phyloP scores from a whole-genome alignment of 2,329 filamentous ascomycete genomes.

The Pyrenochaeta sp. region DNA sequence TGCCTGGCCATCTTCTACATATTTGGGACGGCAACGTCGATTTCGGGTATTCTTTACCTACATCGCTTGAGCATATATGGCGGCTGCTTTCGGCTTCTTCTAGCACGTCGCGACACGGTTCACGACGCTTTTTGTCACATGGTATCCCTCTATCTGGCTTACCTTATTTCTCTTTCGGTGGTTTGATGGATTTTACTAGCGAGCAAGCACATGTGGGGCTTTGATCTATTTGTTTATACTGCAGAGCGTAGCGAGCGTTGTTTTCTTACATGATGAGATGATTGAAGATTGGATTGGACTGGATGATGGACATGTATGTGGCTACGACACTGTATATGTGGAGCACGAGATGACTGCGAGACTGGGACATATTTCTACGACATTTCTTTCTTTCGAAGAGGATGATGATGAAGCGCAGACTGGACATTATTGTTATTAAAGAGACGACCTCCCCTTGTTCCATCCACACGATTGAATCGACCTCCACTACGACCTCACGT shows the following conservation, averaged over 20 bases:
- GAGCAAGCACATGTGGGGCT: constrained; percentile 40
- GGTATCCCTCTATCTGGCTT: background rate
- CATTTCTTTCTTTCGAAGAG: too few relatives aligned
- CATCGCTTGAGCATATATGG: constrained; percentile 41
- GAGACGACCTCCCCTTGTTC: background rate
- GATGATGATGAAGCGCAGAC: background rate
- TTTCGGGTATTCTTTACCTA: constrained; percentile 23
- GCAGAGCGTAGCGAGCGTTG: constrained; percentile 48
- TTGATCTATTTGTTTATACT: constrained; percentile 32
- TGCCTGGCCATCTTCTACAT: constrained; percentile 35
- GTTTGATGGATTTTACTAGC: constrained; percentile 29
- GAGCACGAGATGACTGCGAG: background rate
- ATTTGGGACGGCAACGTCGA: constrained; percentile 46
- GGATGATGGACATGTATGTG: constrained; percentile 6
- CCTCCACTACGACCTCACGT: background rate
- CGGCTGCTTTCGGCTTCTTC: constrained; percentile 32
- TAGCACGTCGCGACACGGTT: constrained; percentile 17
- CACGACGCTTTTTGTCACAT: constrained; percentile 18
- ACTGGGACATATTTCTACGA: constrained; percentile 1
- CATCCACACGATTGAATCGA: background rate
- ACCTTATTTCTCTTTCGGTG: constrained; percentile 19
- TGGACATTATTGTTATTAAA: background rate
- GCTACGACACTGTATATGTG: constrained; percentile 11
- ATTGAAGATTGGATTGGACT: constrained; percentile 8
- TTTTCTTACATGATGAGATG: constrained; percentile 17